Evolutionary conservation across 306 rosid species (phyloP).

Genomic region (Quercus wislizeni): DNA sequence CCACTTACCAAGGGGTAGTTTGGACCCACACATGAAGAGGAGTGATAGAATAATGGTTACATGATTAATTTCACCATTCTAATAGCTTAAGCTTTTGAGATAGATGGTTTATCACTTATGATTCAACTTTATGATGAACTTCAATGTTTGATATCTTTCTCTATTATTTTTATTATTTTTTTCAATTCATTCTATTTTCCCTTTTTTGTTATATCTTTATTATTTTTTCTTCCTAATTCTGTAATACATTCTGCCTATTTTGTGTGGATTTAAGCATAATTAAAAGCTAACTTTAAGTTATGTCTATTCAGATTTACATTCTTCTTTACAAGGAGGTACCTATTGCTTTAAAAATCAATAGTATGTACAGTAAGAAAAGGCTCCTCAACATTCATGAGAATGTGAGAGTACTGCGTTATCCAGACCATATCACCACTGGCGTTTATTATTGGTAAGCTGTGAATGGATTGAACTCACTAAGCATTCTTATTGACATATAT

Average conservation of each 20-base stretch:
- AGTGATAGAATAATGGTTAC: too few species aligned
- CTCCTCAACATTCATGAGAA: constrained; percentile 95
- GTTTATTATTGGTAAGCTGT: constrained; percentile 83
- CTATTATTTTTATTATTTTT: background rate
- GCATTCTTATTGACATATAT: background rate
- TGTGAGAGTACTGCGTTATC: constrained; percentile 93
- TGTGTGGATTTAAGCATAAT: background rate
- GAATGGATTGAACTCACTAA: background rate
- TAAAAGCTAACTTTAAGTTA: background rate
- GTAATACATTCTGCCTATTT: background rate
- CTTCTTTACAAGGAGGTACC: constrained; percentile 99
- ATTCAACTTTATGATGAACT: background rate
- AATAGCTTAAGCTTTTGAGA: too few species aligned
- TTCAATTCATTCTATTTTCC: background rate
- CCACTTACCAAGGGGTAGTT: too few species aligned
- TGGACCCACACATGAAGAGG: too few species aligned
- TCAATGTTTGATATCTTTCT: background rate
- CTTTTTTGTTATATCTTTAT: background rate
- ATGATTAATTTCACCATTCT: too few species aligned
- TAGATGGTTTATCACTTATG: background rate
- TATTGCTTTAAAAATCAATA: constrained; percentile 94
- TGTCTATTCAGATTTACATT: constrained; percentile 74
- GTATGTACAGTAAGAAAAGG: constrained; percentile 90
- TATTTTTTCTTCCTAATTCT: background rate
- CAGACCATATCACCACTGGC: constrained; percentile 94